Evolutionary conservation across 1,139 yeast genomes (phyloP).

Genomic region (Hansenula sp.): DNA sequence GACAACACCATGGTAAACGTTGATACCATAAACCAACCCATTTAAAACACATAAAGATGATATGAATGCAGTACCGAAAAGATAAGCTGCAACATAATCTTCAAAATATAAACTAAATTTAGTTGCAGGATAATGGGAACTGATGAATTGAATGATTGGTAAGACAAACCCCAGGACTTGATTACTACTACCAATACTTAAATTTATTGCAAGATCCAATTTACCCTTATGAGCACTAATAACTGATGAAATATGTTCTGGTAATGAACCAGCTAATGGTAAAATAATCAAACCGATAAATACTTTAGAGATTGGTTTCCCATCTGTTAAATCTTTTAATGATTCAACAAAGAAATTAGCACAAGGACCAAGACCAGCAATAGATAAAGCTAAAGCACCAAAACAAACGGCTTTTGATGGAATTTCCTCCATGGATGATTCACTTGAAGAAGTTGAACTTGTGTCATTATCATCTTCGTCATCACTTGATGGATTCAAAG

Average conservation of each 20-base stretch:
- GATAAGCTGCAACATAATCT: constrained; percentile 17
- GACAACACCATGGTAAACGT: constrained; percentile 18
- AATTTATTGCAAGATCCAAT: constrained; percentile 17
- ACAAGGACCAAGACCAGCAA: constrained; percentile 20
- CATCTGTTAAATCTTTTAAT: constrained; percentile 28
- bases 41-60: constrained; percentile 11
- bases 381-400: constrained; percentile 17
- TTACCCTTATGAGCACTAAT: constrained; percentile 19
- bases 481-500: constrained; percentile 4
- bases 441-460: neutral
- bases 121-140: constrained; percentile 17
- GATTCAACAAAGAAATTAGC: constrained; percentile 48
- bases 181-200: constrained; percentile 18
- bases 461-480: neutral
- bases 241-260: constrained; percentile 20
- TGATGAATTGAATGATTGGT: constrained; percentile 20
- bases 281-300: constrained; percentile 20
- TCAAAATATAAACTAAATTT: constrained; percentile 16
- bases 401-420: constrained; percentile 19
- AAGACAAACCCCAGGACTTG: constrained; percentile 21
- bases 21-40: constrained; percentile 15
- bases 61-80: constrained; percentile 15
- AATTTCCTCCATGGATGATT: constrained; percentile 9
- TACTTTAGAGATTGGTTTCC: constrained; percentile 17
- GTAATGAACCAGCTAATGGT: constrained; percentile 21